Conservation (phyloP, 495 filamentous ascomycete genomes). For the Podospora appendiculata region DNA sequence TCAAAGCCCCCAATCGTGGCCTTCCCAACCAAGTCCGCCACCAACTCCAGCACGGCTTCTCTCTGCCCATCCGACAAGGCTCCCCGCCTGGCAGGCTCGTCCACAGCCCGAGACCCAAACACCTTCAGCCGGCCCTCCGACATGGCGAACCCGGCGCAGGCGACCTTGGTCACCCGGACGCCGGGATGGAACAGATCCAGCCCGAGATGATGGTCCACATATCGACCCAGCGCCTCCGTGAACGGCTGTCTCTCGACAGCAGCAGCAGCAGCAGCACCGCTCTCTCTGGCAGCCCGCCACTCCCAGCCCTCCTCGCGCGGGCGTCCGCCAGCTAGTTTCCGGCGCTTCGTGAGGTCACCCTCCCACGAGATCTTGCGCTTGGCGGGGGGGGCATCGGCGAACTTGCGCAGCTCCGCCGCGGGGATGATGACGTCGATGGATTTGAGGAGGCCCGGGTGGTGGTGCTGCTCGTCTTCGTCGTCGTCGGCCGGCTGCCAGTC, state of each 20-base stretch:
- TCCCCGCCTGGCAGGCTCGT: neutral
- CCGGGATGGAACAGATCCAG: slow-evolving; percentile 38
- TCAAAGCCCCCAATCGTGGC: too few relatives aligned
- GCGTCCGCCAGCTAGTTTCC: slow-evolving; percentile 25
- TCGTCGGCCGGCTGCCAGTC: neutral
- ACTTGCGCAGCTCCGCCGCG: slow-evolving; percentile 20
- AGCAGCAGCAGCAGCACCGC: neutral
- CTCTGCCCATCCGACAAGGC: neutral
- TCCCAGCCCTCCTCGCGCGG: slow-evolving; percentile 39
- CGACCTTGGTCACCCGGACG: slow-evolving; percentile 33
- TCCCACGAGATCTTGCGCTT: slow-evolving; percentile 13
- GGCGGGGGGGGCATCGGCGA: slow-evolving; percentile 7
- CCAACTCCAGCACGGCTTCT: slow-evolving; percentile 5
- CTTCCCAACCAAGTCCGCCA: slow-evolving; percentile 4
- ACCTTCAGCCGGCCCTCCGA: slow-evolving; percentile 37
- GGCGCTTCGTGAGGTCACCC: slow-evolving; percentile 20
- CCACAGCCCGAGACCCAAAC: slow-evolving; percentile 20
- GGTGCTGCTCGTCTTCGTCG: neutral
- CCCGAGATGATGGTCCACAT: slow-evolving; percentile 31
- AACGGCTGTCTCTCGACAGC: slow-evolving; percentile 25
- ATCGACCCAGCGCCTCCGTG: slow-evolving; percentile 32
- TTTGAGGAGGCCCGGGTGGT: slow-evolving; percentile 28
- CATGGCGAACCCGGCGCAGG: slow-evolving; percentile 38
- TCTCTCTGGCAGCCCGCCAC: slow-evolving; percentile 19
- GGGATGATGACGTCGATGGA: slow-evolving; percentile 37